phyloP scores from a whole-genome alignment of 306 rosid genomes.

The Sicyos edulis region DNA sequence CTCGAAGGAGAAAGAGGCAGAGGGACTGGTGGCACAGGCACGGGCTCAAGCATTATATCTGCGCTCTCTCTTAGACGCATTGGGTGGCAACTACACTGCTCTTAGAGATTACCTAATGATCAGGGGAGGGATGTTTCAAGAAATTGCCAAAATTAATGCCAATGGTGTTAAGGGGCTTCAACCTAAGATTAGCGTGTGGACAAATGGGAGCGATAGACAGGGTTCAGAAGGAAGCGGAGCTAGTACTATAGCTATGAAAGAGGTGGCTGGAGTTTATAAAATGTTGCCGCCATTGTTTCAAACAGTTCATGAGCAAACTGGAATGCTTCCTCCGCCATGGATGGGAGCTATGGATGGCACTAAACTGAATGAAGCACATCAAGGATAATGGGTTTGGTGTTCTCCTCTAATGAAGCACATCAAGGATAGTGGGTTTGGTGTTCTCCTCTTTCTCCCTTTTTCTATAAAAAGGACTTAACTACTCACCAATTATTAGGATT shows the following conservation, averaged over 20 bases:
- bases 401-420: too few relatives aligned
- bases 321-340: too few relatives aligned
- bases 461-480: too few relatives aligned
- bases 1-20: conserved; percentile 33
- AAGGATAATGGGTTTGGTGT: too few relatives aligned
- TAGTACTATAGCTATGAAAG: background rate
- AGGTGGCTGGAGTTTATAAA: too few relatives aligned
- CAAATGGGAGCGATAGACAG: conserved; percentile 15
- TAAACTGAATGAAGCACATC: too few relatives aligned
- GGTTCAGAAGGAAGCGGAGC: conserved; percentile 24
- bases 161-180: conserved; percentile 27
- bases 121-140: conserved; percentile 21
- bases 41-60: conserved; percentile 20
- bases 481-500: too few relatives aligned
- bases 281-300: too few relatives aligned
- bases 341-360: too few relatives aligned
- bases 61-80: conserved; percentile 17
- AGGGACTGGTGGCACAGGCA: conserved; percentile 29
- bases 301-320: too few relatives aligned
- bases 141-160: conserved; percentile 29
- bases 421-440: too few relatives aligned
- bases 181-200: conserved; percentile 36
- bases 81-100: conserved; percentile 29
- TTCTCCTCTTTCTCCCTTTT: too few relatives aligned
- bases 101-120: conserved; percentile 34